Base-by-base conservation (phyloP, 2,329 filamentous ascomycete species). In the Pseudogymnoascus verrucosus region DNA sequence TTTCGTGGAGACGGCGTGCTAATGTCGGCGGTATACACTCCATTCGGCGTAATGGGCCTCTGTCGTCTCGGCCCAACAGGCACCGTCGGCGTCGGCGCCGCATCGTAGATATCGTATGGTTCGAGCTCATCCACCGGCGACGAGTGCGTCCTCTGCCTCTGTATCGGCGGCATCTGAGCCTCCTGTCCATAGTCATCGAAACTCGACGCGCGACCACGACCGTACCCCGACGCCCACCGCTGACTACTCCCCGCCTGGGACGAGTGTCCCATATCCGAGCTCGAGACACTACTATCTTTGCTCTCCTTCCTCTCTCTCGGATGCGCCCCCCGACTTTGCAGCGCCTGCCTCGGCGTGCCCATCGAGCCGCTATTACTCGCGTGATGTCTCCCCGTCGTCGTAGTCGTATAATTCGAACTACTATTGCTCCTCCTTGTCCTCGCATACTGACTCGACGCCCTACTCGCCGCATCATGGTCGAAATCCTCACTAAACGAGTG, bases 71-170 rank as follows among this genome's bases (percentile, higher is more conserved):
- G 91, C 4, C 93, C 93, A 60, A 83, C 88, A 36, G 91, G 91
- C 37, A 97, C 82, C 28, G 87, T 93, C 4, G 93, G 93, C 39
- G 89, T 93, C 12, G 93, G 93, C 26, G 92, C 93, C 61, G 91
- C 89, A 73, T 95, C 89, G 76, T 88, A 86, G 14, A 57, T 36
- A 69, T 89, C 84, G 69, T 82, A 73, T 8, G 40, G 40, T 16
- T 21, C 68, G 63, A 39, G 67, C 40, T 19, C 8, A 16, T 44
- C 40, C 8, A 14, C 21, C 5, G 40, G 40, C 40, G 40, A 44
- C 8, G 67, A 71, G 70, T 67, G 72, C 68, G 64, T 69, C 69
- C 23, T 72, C 65, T 39, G 78, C 72, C 65, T 67, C 63, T 75
- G 71, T n/a, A 37, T n/a, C 36, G 36, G 36, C 28, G 7, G 7